Evolutionary conservation across 1,139 yeast species (phyloP), one percentile per base, ranked within the genome.

Genomic region (Yamadazyma jaroonii): DNA sequence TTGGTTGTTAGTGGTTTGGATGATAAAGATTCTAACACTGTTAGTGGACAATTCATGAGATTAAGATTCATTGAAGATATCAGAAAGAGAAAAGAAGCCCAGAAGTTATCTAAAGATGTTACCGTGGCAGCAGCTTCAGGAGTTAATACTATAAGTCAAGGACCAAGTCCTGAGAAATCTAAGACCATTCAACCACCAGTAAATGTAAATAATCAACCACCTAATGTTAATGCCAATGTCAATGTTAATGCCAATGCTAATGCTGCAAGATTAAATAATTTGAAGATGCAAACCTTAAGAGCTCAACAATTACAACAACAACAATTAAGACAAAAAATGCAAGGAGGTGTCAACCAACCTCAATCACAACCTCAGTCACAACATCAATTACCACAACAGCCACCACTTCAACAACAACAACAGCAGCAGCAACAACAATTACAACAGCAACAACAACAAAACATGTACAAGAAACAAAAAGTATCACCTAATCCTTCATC

Each of bases 41-140:
- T 56, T 7, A 42, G 56, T 14, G 72, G 72, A 25, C 76, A 71
- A 48, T 72, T 72, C 44, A 69, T 71, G 76, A 61, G 77, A 40
- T 56, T 72, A 31, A 50, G 77, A 23, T 66, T 70, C 42, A 69
- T 72, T 40, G 77, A 72, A 44, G 76, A 71, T 44, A 70, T 71
- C 20, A 53, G 77, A 23, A 71, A 71, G 42, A 54, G 71, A 43
- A 64, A 67, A 47, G 75, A 69, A 44, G 59, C 68, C 3, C 74
- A 70, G 38, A 68, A 67, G 45, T 63, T 62, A 2, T 72, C 64
- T 45, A 70, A 67, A 36, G 75, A 68, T 37, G 72, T 66, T 32
- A 65, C 46, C 40, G 62, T 49, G 30, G 57, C 50, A 14, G 57
- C 50, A 14, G 59, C 48, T 34, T 59, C 55, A 42, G 74, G 65